Percentiles rank a stretch among this genome's conserved stretches.
Conservation (phyloP, 306 rosid genomes). For the Dalbergia oliveri region DNA sequence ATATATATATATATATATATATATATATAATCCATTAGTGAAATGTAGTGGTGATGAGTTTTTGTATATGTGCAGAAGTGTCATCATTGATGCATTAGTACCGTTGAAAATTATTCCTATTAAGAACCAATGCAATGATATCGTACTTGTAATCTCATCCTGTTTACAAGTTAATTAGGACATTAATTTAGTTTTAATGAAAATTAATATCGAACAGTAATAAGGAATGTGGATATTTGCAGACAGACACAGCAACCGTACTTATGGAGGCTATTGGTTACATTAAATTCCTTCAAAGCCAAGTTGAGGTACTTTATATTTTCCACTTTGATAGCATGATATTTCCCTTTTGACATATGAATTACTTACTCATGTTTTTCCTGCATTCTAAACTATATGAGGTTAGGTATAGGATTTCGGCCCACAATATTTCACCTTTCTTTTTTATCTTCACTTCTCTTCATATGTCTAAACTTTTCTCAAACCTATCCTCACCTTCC, state of each 20-base stretch:
- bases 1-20: too few species aligned
- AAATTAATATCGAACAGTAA: too few species aligned
- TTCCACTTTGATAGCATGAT: neutral
- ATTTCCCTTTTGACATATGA: neutral
- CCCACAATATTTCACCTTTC: too few species aligned
- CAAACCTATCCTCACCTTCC: too few species aligned
- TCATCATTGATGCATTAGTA: neutral
- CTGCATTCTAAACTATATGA: neutral
- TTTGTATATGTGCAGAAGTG: neutral
- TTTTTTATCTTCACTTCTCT: too few species aligned
- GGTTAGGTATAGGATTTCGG: neutral
- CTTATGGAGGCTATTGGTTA: slow-evolving; percentile 75
- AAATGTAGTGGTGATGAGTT: neutral
- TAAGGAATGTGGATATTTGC: slow-evolving; percentile 52
- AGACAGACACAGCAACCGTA: slow-evolving; percentile 85
- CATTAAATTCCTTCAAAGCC: slow-evolving; percentile 82
- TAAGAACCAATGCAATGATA: neutral
- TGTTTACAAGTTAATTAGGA: too few species aligned
- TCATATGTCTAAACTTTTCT: too few species aligned
- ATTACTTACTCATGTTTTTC: neutral
- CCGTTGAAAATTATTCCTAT: too few species aligned
- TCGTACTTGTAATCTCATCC: neutral
- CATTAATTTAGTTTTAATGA: too few species aligned
- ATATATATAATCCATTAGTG: neutral
- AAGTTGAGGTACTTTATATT: slow-evolving; percentile 74